These are phyloP conservation scores for Lenwebbia sp. DNA, from an alignment of 345 rosid species.

Conservation along the genomic window DNA sequence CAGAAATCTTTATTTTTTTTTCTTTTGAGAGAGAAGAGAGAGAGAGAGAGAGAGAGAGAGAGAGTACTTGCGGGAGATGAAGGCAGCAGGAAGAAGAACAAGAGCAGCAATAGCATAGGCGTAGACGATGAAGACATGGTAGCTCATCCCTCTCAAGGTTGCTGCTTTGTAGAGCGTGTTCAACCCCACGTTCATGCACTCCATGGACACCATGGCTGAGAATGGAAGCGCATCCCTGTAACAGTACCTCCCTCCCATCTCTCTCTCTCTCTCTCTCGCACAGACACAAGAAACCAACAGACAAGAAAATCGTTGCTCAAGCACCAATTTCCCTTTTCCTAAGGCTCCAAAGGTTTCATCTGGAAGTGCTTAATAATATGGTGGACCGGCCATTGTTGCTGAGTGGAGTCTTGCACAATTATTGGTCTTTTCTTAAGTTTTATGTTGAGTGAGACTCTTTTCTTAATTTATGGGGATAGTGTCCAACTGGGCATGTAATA, in stretches of 20 bases:
- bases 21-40: background rate
- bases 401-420: background rate
- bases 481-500: background rate
- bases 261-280: conserved; percentile 1
- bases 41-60: background rate
- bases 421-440: background rate
- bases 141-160: conserved; percentile 63
- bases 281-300: background rate
- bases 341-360: background rate
- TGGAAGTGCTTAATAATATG: background rate
- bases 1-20: background rate
- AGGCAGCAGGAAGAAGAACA: conserved; percentile 74
- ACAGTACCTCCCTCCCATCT: conserved; percentile 16
- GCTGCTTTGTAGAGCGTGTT: conserved; percentile 93
- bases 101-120: conserved; percentile 78
- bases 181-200: conserved; percentile 51
- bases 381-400: background rate
- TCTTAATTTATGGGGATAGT: background rate
- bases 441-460: background rate
- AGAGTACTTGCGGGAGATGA: conserved; percentile 54
- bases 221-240: conserved; percentile 55
- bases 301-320: background rate
- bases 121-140: conserved; percentile 67
- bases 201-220: conserved; percentile 58
- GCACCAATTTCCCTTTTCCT: background rate